A percentile compares a stretch with the other conserved stretches of the same genome.
Evolutionary conservation across 768 basidiomycete genomes (phyloP).

Genomic region (Russula abietina): DNA sequence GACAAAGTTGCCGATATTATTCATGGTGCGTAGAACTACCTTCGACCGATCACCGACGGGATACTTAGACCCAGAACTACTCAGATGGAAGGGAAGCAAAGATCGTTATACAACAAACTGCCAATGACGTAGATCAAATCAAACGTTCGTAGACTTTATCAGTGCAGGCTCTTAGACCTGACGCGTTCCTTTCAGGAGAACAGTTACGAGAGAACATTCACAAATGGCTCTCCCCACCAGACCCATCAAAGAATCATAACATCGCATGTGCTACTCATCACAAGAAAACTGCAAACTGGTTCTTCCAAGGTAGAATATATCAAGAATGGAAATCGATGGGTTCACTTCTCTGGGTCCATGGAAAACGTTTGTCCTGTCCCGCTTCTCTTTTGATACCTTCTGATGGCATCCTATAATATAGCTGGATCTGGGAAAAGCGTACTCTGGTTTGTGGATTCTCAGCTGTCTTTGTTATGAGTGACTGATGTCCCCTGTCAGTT

Average conservation of each 20-base stretch:
- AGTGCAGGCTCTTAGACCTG: not conserved
- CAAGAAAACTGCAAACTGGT: too few relatives aligned
- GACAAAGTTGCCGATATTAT: too few relatives aligned
- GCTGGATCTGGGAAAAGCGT: too few relatives aligned
- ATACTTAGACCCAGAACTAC: too few relatives aligned
- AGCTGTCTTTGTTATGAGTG: too few relatives aligned
- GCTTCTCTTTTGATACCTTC: not conserved
- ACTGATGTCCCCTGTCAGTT: too few relatives aligned
- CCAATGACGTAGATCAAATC: not conserved
- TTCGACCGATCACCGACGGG: too few relatives aligned
- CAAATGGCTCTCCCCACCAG: not conserved
- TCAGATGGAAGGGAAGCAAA: too few relatives aligned
- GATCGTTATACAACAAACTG: not conserved
- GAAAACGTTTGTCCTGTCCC: not conserved
- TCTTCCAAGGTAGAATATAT: not conserved
- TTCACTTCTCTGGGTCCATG: not conserved
- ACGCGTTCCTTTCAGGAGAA: not conserved
- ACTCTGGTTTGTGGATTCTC: too few relatives aligned
- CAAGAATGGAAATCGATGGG: not conserved
- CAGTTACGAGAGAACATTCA: not conserved
- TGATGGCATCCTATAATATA: not conserved
- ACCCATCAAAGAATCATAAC: not conserved
- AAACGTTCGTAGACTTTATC: not conserved
- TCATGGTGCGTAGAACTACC: too few relatives aligned
- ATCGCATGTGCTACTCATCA: too few relatives aligned